Evolutionary conservation across 257 asterid species (phyloP).

Genomic region (Coffea eugenioides): DNA sequence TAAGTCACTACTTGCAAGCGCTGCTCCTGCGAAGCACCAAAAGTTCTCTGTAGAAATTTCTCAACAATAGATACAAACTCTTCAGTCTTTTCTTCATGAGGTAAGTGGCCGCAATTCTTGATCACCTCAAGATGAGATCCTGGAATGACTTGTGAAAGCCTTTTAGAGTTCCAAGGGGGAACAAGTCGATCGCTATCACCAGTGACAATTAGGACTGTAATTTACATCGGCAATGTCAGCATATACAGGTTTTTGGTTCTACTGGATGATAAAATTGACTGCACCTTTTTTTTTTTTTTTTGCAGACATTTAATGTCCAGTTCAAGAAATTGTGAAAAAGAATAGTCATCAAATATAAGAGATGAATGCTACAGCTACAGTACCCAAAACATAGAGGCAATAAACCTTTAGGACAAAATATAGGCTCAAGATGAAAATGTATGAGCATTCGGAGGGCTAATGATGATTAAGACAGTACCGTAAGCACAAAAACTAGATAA

Average conservation of each 20-base stretch:
- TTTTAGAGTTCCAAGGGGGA: slow-evolving; percentile 82
- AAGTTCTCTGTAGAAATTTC: slow-evolving; percentile 50
- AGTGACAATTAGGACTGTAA: slow-evolving; percentile 75
- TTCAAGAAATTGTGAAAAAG: not conserved
- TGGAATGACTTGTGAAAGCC: slow-evolving; percentile 77
- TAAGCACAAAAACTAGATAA: not conserved
- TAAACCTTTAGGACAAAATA: not conserved
- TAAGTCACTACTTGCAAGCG: slow-evolving; percentile 49
- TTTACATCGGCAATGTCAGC: slow-evolving; percentile 17
- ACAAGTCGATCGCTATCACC: slow-evolving; percentile 93
- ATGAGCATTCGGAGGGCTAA: not conserved
- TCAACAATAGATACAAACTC: slow-evolving; percentile 73
- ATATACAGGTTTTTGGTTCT: not conserved
- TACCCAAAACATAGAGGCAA: not conserved
- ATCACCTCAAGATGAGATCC: slow-evolving; percentile 68
- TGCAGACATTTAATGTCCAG: not conserved
- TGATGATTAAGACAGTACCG: not conserved
- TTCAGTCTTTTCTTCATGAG: slow-evolving; percentile 85
- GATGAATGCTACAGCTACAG: not conserved
- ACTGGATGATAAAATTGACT: not conserved
- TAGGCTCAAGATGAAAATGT: not conserved
- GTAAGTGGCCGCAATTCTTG: slow-evolving; percentile 91
- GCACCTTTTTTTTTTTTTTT: not conserved
- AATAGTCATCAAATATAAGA: not conserved
- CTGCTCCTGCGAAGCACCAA: slow-evolving; percentile 49